A percentile compares a stretch with the other conserved stretches of the same genome.
phyloP scores from a whole-genome alignment of 1,139 yeast species.

The Protomyces inundatus region DNA sequence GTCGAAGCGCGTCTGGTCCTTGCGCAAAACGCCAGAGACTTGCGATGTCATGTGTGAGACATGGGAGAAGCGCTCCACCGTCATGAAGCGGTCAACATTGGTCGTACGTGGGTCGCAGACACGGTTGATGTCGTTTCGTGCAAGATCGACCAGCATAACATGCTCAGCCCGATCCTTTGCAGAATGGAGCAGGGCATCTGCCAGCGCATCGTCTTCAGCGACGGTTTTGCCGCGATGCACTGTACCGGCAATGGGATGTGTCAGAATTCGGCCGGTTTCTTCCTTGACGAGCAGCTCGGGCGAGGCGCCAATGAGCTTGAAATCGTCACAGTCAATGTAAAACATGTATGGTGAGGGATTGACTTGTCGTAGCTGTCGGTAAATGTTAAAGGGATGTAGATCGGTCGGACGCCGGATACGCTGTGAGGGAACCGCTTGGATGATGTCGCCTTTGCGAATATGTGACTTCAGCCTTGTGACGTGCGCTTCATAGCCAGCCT shows the following conservation, averaged over 20 bases:
- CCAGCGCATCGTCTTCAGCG: constrained; percentile 84
- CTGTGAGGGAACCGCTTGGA: constrained; percentile 97
- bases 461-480: constrained; percentile 71
- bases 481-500: constrained; percentile 82
- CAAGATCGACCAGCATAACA: constrained; percentile 95
- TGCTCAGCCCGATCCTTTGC: constrained; percentile 95
- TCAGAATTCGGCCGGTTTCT: constrained; percentile 67
- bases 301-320: constrained; percentile 94
- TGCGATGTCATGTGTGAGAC: constrained; percentile 95
- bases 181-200: constrained; percentile 66
- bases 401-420: constrained; percentile 92
- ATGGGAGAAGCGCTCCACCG: constrained; percentile 92
- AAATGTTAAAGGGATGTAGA: constrained; percentile 91
- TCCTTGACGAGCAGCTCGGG: constrained; percentile 88
- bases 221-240: constrained; percentile 81
- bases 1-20: constrained; percentile 82
- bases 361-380: constrained; percentile 87
- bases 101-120: constrained; percentile 85
- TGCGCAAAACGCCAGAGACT: constrained; percentile 83
- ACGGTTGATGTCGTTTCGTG: constrained; percentile 90
- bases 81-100: constrained; percentile 76
- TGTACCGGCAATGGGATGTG: constrained; percentile 98
- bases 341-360: constrained; percentile 96
- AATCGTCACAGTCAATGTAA: constrained; percentile 78
- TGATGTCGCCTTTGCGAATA: constrained; percentile 82